phyloP scores from a whole-genome alignment of 202 grass and related monocot genomes.

The Thinopyrum obtusiflorum region DNA sequence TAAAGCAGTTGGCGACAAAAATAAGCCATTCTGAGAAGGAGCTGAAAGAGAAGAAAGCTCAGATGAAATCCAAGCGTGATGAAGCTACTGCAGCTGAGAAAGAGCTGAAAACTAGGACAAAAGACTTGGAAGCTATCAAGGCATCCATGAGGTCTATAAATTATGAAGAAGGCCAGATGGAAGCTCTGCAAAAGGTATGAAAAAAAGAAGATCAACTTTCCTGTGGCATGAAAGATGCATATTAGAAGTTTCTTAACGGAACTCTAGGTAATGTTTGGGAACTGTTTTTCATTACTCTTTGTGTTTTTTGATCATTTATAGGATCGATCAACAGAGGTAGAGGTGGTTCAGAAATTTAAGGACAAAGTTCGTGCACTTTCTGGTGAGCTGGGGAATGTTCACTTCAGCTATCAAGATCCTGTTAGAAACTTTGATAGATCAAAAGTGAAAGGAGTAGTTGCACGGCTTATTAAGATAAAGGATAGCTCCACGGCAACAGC shows the following conservation, averaged over 20 bases:
- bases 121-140: conserved; percentile 63
- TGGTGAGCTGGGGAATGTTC: conserved; percentile 60
- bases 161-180: conserved; percentile 83
- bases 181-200: conserved; percentile 76
- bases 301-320: conserved; percentile 21
- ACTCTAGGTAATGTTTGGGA: conserved; percentile 18
- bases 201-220: neutral
- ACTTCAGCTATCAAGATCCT: conserved; percentile 83
- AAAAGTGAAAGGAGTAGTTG: conserved; percentile 96
- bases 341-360: conserved; percentile 61
- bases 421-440: conserved; percentile 82
- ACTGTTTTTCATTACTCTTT: conserved; percentile 17
- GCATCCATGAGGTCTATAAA: conserved; percentile 66
- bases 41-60: conserved; percentile 77
- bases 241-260: neutral
- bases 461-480: conserved; percentile 84
- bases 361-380: conserved; percentile 57
- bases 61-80: conserved; percentile 67
- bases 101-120: conserved; percentile 69
- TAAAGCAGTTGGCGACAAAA: conserved; percentile 73
- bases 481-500: conserved; percentile 79
- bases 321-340: conserved; percentile 61
- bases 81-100: conserved; percentile 79
- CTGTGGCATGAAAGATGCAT: conserved; percentile 3
- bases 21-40: conserved; percentile 77